phyloP scores from a whole-genome alignment of 2,329 filamentous ascomycete genomes.

The Ophiosphaerella herpotricha region DNA sequence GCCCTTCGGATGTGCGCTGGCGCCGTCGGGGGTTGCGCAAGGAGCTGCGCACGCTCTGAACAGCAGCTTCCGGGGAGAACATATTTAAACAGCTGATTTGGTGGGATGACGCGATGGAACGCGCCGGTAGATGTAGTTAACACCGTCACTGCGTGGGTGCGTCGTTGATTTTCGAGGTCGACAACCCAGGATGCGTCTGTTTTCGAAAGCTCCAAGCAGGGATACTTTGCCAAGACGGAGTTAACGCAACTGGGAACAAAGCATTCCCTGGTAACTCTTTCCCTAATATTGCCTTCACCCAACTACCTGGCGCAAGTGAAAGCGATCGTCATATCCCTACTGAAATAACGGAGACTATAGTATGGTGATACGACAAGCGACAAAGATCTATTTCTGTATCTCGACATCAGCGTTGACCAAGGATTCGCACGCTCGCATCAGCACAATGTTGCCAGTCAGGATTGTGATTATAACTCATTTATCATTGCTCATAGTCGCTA shows the following conservation, averaged over 20 bases:
- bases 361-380: neutral
- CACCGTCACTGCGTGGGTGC: slow-evolving; percentile 18
- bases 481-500: slow-evolving; percentile 19
- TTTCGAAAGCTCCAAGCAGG: slow-evolving; percentile 21
- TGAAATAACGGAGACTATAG: too few relatives aligned
- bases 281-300: neutral
- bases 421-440: too few relatives aligned
- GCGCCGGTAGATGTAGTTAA: slow-evolving; percentile 29
- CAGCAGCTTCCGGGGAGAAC: slow-evolving; percentile 47
- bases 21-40: slow-evolving; percentile 53
- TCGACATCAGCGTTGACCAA: too few relatives aligned
- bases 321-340: too few relatives aligned
- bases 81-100: slow-evolving; percentile 27
- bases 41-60: slow-evolving; percentile 44
- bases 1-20: slow-evolving; percentile 51
- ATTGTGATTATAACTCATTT: neutral
- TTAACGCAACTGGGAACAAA: slow-evolving; percentile 4
- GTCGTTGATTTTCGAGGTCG: slow-evolving; percentile 8
- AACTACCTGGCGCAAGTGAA: neutral
- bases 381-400: neutral
- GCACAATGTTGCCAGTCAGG: too few relatives aligned
- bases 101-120: slow-evolving; percentile 35
- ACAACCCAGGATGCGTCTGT: slow-evolving; percentile 23
- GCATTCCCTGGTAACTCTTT: too few relatives aligned
- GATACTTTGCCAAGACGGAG: slow-evolving; percentile 16